Conservation (phyloP, 768 basidiomycete species). For the Podaxis sp. region DNA sequence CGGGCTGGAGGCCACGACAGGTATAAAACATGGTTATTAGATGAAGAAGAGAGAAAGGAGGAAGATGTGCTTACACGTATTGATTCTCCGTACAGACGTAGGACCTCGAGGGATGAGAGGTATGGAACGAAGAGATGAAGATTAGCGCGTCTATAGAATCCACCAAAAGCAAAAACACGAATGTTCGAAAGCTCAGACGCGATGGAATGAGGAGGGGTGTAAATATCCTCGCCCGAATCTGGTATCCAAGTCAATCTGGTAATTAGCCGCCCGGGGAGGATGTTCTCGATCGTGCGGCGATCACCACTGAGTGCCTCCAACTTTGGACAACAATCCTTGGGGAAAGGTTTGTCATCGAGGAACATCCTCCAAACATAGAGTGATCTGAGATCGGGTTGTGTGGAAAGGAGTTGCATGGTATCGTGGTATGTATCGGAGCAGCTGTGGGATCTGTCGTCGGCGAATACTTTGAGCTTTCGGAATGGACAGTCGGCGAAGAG, state of each 20-base stretch:
- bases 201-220: background rate
- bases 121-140: background rate
- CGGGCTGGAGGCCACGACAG: background rate
- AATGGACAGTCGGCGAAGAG: background rate
- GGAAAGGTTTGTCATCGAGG: background rate
- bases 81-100: background rate
- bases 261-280: background rate
- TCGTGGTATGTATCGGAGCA: background rate
- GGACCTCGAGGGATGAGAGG: background rate
- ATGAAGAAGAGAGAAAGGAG: background rate
- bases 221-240: background rate
- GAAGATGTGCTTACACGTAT: background rate
- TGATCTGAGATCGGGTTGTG: background rate
- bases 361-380: slow-evolving; percentile 1
- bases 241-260: slow-evolving; percentile 7
- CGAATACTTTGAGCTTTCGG: background rate
- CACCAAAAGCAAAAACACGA: background rate
- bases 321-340: background rate
- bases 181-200: background rate
- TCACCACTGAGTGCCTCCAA: slow-evolving; percentile 1
- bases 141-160: background rate
- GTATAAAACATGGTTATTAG: background rate
- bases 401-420: background rate
- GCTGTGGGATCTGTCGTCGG: background rate
- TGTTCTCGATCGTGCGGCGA: background rate